These are phyloP conservation scores for Gossypium arboreum DNA, from an alignment of 345 rosid genomes.

Conservation along the genomic window DNA sequence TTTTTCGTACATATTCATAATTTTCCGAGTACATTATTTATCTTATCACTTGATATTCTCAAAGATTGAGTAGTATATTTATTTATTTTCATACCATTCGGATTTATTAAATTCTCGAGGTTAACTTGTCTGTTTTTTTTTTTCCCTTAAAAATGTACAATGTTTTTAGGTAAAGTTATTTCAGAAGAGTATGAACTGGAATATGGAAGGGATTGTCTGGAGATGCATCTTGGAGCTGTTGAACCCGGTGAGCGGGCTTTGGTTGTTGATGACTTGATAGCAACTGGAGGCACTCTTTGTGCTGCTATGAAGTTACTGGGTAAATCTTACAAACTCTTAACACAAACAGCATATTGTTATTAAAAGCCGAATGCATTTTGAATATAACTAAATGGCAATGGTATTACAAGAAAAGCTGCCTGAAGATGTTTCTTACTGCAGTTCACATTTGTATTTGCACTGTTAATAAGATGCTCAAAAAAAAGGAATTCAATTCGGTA, in stretches of 20 bases:
- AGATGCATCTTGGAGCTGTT: constrained; percentile 93
- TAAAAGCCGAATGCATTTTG: neutral
- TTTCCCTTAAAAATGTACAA: neutral
- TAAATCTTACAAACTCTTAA: constrained; percentile 23
- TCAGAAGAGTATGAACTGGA: constrained; percentile 82
- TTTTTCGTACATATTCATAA: neutral
- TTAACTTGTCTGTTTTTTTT: neutral
- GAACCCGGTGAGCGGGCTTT: constrained; percentile 68
- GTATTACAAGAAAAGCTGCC: neutral
- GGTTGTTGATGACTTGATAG: constrained; percentile 87
- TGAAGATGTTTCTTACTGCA: neutral
- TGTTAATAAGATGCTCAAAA: neutral
- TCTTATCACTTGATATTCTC: neutral
- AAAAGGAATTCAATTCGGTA: neutral
- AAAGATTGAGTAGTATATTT: neutral
- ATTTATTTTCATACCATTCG: neutral
- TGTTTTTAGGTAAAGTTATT: constrained; percentile 65
- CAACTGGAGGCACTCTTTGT: constrained; percentile 93
- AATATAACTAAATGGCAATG: neutral
- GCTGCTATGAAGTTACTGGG: constrained; percentile 94
- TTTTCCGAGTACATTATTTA: neutral
- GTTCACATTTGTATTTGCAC: neutral
- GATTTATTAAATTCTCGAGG: neutral
- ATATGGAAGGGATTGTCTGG: constrained; percentile 83
- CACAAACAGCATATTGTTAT: neutral